phyloP scores from a whole-genome alignment of 768 basidiomycete species.

The Tricholoma sp. region DNA sequence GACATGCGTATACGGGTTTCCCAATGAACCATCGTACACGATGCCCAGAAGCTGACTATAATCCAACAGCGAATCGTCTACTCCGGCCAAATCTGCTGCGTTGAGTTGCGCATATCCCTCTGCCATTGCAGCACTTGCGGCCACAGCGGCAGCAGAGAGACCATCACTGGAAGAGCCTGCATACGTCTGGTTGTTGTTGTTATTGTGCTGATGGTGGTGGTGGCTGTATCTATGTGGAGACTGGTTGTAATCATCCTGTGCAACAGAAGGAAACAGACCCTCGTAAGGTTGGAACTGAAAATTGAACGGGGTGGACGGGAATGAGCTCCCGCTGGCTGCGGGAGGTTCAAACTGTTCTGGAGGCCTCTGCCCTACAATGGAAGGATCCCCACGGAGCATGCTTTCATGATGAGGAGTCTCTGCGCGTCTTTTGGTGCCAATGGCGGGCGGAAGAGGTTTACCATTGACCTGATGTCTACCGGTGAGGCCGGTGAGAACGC shows the following conservation, averaged over 20 bases:
- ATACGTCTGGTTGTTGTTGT: conserved; percentile 17
- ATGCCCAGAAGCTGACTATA: conserved; percentile 65
- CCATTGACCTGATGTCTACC: conserved; percentile 82
- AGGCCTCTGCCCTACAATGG: conserved; percentile 37
- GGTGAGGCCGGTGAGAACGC: conserved; percentile 49
- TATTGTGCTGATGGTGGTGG: conserved; percentile 15
- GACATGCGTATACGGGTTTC: conserved; percentile 70
- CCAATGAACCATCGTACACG: conserved; percentile 47
- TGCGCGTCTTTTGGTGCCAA: conserved; percentile 76
- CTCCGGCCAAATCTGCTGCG: conserved; percentile 43
- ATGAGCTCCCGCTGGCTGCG: conserved; percentile 37
- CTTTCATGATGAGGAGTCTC: conserved; percentile 79
- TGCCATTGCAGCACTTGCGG: conserved; percentile 64
- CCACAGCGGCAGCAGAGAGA: conserved; percentile 59
- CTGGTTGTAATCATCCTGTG: conserved; percentile 12
- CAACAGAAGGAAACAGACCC: conserved; percentile 48
- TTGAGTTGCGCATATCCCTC: conserved; percentile 69
- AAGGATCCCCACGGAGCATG: conserved; percentile 74
- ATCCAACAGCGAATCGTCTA: conserved; percentile 56
- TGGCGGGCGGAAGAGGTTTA: conserved; percentile 60
- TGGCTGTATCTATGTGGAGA: conserved; percentile 7
- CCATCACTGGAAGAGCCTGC: conserved; percentile 36
- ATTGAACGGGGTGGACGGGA: conserved; percentile 67
- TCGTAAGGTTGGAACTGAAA: conserved; percentile 71
- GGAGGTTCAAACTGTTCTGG: conserved; percentile 28